Base-by-base conservation (phyloP, 495 filamentous ascomycete species). In the Cercophora sp. region DNA sequence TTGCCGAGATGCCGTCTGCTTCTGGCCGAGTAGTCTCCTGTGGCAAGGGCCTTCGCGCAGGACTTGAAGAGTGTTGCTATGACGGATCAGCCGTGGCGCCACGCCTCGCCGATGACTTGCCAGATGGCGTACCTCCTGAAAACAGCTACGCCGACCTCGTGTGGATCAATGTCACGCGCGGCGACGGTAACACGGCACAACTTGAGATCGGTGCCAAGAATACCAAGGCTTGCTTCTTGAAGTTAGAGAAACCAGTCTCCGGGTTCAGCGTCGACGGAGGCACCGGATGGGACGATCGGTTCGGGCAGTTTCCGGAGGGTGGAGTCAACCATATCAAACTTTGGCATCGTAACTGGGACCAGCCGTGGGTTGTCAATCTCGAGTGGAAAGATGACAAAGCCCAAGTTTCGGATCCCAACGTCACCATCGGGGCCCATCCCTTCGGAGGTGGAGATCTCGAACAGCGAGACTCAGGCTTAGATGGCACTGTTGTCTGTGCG, bases 291-390 rank as follows among this genome's bases (percentile, higher is more conserved):
- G 73, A 66, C 37, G 77, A 81, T 43, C 94, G 91, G 62, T 79
- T 79, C 35, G 96, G 88, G 73, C 61, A 73, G 15, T 88, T 84
- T 83, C 86, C 67, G 0, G 67, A 68, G 22, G 54, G 42, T 3
- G 63, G 63, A 1, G 46, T 68, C 76, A 87, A 46, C 40, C 43
- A 51, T 8, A 31, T 68, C 40, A 59, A 54, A 61, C 56, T 34
- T 68, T 85, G 16, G 61, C 80, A 23, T 83, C 86, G 83, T 79
- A 77, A 81, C 15, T 95, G 88, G 87, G 79, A 81, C 22, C 78
- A 77, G 18, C 71, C 72, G 26, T 96, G 91, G 88, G 76, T 75
- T 11, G 86, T 96, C 6, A 81, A 86, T 59, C 79, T 96, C 1
- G 71, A 79, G 27, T 93, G 91, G 85, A 65, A 75, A 35, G 62